A percentile compares a stretch with the other conserved stretches of the same genome.
Conservation (phyloP, 139 green algal genomes). For the Ettlia oleoabundans region DNA sequence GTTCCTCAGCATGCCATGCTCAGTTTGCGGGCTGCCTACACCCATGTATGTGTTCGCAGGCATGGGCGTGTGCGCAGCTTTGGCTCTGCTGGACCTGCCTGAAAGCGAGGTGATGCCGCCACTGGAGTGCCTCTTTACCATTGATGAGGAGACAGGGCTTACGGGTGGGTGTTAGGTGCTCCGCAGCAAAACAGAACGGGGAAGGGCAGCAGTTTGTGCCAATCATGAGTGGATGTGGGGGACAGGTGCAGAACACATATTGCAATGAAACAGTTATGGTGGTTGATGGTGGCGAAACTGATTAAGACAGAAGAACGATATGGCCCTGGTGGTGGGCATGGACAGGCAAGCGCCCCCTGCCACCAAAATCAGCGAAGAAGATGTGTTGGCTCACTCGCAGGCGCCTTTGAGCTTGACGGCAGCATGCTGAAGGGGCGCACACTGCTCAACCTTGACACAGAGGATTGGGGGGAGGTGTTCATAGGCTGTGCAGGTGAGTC, state of each 20-base stretch:
- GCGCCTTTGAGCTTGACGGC: slow-evolving; percentile 65
- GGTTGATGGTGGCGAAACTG: no score
- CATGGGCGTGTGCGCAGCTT: slow-evolving; percentile 67
- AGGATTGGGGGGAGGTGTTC: slow-evolving; percentile 82
- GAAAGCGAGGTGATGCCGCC: slow-evolving; percentile 63
- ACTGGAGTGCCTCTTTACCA: slow-evolving; percentile 82
- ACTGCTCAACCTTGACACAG: slow-evolving; percentile 84
- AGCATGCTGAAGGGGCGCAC: slow-evolving; percentile 63
- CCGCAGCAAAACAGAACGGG: no score
- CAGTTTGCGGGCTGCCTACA: background rate
- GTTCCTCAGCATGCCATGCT: no score
- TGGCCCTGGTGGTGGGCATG: no score
- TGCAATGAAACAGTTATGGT: no score
- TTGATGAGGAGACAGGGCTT: slow-evolving; percentile 78
- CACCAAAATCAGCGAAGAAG: no score
- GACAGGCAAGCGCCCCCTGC: no score
- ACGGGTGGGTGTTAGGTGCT: slow-evolving; percentile 37
- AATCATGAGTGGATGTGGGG: no score
- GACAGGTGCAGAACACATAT: no score
- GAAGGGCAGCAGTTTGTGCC: no score
- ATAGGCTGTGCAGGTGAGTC: slow-evolving; percentile 70
- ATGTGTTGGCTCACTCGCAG: no score
- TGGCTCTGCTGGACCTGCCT: slow-evolving; percentile 70
- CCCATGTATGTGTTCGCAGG: slow-evolving; percentile 9
- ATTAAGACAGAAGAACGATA: no score